A percentile compares a stretch with the other conserved stretches of the same genome.
Evolutionary conservation across 148 eudicot genomes (phyloP).

Genomic region (Salicornia ramosissima): DNA sequence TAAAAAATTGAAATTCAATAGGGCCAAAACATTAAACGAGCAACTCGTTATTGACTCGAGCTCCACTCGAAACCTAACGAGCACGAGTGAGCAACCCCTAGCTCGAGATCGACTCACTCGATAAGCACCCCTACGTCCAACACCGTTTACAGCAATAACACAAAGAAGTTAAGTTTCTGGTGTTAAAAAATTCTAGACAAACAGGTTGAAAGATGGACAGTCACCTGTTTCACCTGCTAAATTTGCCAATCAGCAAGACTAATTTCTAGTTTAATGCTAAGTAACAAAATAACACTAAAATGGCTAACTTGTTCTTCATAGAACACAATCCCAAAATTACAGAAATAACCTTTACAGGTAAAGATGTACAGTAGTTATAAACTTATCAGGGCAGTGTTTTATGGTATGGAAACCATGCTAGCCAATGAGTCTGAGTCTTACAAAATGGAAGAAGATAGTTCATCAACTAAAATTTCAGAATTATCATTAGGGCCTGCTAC

Average conservation of each 20-base stretch:
- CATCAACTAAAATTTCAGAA: background rate
- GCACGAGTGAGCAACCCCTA: too few species aligned
- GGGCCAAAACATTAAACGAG: too few species aligned
- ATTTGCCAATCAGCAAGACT: background rate
- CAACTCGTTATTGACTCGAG: too few species aligned
- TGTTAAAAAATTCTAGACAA: background rate
- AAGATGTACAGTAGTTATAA: too few species aligned
- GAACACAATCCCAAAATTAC: background rate
- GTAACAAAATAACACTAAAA: background rate
- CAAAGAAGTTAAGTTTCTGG: background rate
- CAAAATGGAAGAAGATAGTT: background rate
- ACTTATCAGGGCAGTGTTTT: background rate
- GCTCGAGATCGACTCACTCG: too few species aligned
- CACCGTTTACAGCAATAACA: too few species aligned
- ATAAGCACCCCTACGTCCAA: too few species aligned
- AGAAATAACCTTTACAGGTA: background rate
- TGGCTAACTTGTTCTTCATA: background rate
- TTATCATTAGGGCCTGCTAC: background rate
- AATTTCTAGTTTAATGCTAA: background rate
- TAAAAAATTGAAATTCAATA: too few species aligned
- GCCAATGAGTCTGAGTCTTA: background rate
- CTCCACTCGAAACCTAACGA: too few species aligned
- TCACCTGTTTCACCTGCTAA: background rate
- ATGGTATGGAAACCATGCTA: background rate
- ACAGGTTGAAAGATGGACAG: background rate